phyloP scores from a whole-genome alignment of 2,329 filamentous ascomycete species.

The Trichoderma lentiforme region DNA sequence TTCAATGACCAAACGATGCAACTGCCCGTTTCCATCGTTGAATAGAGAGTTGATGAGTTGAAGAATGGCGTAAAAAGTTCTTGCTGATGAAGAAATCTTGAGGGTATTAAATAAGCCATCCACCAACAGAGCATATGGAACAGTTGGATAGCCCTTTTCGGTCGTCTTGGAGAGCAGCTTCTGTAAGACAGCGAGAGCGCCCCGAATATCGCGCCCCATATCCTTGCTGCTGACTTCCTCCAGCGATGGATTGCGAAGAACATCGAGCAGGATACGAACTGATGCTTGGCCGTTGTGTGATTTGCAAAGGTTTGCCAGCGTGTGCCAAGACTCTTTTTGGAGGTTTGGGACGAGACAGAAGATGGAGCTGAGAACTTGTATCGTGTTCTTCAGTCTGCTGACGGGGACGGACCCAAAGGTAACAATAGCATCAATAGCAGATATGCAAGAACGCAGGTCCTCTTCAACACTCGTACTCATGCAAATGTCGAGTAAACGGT shows the following conservation, averaged over 20 bases:
- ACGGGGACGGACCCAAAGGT: slow-evolving; percentile 68
- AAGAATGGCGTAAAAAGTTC: slow-evolving; percentile 46
- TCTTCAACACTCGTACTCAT: slow-evolving; percentile 61
- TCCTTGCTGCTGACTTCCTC: slow-evolving; percentile 50
- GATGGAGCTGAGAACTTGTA: slow-evolving; percentile 70
- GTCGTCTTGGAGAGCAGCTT: slow-evolving; percentile 59
- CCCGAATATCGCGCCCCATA: slow-evolving; percentile 55
- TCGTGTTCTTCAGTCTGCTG: slow-evolving; percentile 59
- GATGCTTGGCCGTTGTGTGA: slow-evolving; percentile 72
- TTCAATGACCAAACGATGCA: slow-evolving; percentile 57
- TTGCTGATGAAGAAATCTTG: slow-evolving; percentile 42
- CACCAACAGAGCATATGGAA: slow-evolving; percentile 57
- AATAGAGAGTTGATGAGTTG: slow-evolving; percentile 56
- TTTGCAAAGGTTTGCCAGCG: slow-evolving; percentile 65
- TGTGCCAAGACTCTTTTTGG: slow-evolving; percentile 65
- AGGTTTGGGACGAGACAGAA: slow-evolving; percentile 62
- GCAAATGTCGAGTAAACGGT: slow-evolving; percentile 63
- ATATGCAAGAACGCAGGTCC: slow-evolving; percentile 65
- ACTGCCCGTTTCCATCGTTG: slow-evolving; percentile 46
- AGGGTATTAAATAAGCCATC: slow-evolving; percentile 54
- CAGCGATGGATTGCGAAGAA: slow-evolving; percentile 49
- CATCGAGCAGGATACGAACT: slow-evolving; percentile 62
- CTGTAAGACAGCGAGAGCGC: slow-evolving; percentile 60
- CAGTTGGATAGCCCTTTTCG: slow-evolving; percentile 56
- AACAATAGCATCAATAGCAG: slow-evolving; percentile 66